These are phyloP conservation scores for Collybia mongolica DNA, from an alignment of 768 basidiomycete species.

Conservation along the genomic window DNA sequence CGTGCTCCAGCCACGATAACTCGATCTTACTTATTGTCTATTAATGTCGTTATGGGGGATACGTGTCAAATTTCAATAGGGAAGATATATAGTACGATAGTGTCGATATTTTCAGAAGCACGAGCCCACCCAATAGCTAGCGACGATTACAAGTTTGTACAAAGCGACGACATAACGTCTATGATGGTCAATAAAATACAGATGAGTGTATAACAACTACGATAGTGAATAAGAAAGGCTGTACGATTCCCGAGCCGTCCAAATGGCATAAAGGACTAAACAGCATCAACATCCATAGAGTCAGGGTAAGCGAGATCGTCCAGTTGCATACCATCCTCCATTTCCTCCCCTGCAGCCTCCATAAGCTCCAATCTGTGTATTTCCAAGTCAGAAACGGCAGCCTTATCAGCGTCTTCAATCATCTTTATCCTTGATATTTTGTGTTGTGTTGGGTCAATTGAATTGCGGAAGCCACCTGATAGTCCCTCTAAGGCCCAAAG, in stretches of 20 bases:
- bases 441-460: constrained; percentile 67
- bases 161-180: not conserved
- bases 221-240: too few relatives aligned
- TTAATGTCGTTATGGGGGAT: not conserved
- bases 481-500: constrained; percentile 76
- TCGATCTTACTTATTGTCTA: not conserved
- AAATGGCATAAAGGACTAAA: not conserved
- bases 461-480: constrained; percentile 61
- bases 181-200: too few relatives aligned
- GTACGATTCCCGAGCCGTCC: too few relatives aligned
- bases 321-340: constrained; percentile 10
- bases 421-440: constrained; percentile 50
- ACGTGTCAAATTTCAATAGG: not conserved
- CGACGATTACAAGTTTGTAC: too few relatives aligned
- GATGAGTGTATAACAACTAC: too few relatives aligned
- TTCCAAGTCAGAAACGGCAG: constrained; percentile 42
- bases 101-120: too few relatives aligned
- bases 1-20: not conserved
- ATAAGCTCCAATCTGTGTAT: constrained; percentile 31
- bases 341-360: constrained; percentile 19
- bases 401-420: constrained; percentile 60
- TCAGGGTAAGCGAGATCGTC: constrained; percentile 13
- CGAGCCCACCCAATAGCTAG: not conserved
- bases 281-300: constrained; percentile 19
- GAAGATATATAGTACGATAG: not conserved